Evolutionary conservation across 768 basidiomycete species (phyloP).

Genomic region (Boletus coccyginus): DNA sequence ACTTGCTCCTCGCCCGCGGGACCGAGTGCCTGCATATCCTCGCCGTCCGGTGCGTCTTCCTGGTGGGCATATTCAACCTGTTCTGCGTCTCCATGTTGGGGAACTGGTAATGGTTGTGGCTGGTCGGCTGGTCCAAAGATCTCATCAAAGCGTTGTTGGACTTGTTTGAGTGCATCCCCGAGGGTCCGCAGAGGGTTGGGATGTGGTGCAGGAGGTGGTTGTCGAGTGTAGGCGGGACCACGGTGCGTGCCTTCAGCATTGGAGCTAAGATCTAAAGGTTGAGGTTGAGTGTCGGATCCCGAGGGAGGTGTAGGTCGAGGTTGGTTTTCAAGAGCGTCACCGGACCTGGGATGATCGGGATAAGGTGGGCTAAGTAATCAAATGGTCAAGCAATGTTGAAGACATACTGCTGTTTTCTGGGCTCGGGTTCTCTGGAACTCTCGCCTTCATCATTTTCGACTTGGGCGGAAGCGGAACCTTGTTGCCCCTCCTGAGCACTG

Average conservation of each 20-base stretch:
- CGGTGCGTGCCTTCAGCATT: slow-evolving; percentile 44
- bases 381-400: background rate
- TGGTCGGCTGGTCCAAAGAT: slow-evolving; percentile 54
- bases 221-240: slow-evolving; percentile 41
- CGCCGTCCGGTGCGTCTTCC: slow-evolving; percentile 60
- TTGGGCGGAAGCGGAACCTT: slow-evolving; percentile 14
- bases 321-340: slow-evolving; percentile 11
- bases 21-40: slow-evolving; percentile 87
- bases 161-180: slow-evolving; percentile 80
- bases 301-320: slow-evolving; percentile 1
- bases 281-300: slow-evolving; percentile 3
- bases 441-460: slow-evolving; percentile 20
- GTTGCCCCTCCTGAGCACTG: slow-evolving; percentile 20
- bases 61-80: slow-evolving; percentile 69
- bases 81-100: slow-evolving; percentile 38
- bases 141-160: slow-evolving; percentile 79
- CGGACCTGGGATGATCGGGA: slow-evolving; percentile 5
- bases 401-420: slow-evolving; percentile 14
- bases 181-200: slow-evolving; percentile 71
- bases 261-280: slow-evolving; percentile 29
- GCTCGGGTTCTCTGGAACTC: slow-evolving; percentile 23
- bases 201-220: slow-evolving; percentile 33
- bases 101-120: slow-evolving; percentile 28
- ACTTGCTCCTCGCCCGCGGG: slow-evolving; percentile 82
- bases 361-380: background rate